Conservation (phyloP, 2,329 filamentous ascomycete genomes). For the Aurifilum marmelostoma region DNA sequence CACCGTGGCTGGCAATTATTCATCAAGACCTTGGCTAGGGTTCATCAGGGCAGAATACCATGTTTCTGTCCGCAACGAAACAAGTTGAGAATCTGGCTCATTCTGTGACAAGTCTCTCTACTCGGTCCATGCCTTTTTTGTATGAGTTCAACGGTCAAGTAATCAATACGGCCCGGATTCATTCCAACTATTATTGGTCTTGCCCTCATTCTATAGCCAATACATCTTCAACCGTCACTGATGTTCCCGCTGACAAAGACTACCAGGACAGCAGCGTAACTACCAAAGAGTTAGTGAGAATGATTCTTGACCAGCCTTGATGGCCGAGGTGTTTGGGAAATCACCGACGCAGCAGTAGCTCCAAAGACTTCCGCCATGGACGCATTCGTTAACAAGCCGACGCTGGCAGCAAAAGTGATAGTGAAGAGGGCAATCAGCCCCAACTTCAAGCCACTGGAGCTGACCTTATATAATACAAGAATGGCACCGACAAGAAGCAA, state of each 20-base stretch:
- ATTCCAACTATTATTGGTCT: no score
- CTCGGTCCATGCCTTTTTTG: no score
- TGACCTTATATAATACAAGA: slow-evolving; percentile 5
- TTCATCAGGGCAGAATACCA: no score
- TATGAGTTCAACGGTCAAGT: no score
- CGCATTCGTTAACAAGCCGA: slow-evolving; percentile 15
- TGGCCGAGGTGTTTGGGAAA: not conserved
- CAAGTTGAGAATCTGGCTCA: no score
- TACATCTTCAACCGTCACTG: not conserved
- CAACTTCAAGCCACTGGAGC: not conserved
- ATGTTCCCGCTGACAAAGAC: slow-evolving; percentile 10
- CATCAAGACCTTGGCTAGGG: no score
- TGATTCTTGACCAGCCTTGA: no score
- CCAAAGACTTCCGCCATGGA: slow-evolving; percentile 14
- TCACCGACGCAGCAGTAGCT: slow-evolving; percentile 8
- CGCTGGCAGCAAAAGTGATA: not conserved
- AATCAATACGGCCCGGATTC: no score
- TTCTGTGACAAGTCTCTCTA: no score
- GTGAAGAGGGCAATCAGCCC: slow-evolving; percentile 10
- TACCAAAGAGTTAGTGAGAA: not conserved
- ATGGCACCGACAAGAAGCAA: slow-evolving; percentile 13
- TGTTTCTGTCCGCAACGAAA: no score
- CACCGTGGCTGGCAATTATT: no score
- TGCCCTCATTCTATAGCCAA: no score
- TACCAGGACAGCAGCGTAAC: slow-evolving; percentile 1